Base-by-base conservation (phyloP, 2,329 filamentous ascomycete genomes). In the Geoglossum cookeanum region DNA sequence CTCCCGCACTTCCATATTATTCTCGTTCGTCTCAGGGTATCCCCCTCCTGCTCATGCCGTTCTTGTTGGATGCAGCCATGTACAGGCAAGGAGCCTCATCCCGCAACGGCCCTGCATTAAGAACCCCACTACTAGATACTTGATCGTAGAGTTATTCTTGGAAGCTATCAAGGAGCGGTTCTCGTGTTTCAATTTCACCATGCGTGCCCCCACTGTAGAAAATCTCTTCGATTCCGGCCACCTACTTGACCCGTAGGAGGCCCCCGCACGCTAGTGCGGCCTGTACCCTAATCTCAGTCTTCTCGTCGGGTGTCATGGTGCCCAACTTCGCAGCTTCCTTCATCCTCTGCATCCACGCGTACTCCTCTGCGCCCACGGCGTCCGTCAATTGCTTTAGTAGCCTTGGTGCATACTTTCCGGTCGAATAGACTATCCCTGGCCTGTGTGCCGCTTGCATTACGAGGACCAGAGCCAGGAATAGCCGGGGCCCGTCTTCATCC, bases 361-460 rank as follows among this genome's bases (percentile, higher is more conserved):
- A 67, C 52, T 64, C 59, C 37, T 63, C 66, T 4, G 56, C 56
- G 1, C 37, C 53, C 22, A 62, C 33, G 5, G 44, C 56, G 2
- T 60, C 52, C 57, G 68, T 69, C 33, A 71, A 57, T 55, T 65
- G 59, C 58, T 68, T 71, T 51, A 71, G 58, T 55, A 71, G 53
- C 60, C 68, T 70, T 1, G 69, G 69, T 45, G 68, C 68, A 58
- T 68, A 70, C 60, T 69, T 70, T 6, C 69, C 69, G 42, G 68
- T 70, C 8, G 69, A 68, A 57, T 71, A 71, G 17, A 71, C 61
- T 0, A 71, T 60, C 15, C 68, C 69, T 22, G 61, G 59, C 7
- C 64, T 55, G 15, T 65, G 58, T 49, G 60, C 64, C 4, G 68
- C 67, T 37, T 65, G 62, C 3, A 71, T 59, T 1, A 70, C 59